Evolutionary conservation across 2,329 filamentous ascomycete species (phyloP).

Genomic region (Elsinoe necatrix): DNA sequence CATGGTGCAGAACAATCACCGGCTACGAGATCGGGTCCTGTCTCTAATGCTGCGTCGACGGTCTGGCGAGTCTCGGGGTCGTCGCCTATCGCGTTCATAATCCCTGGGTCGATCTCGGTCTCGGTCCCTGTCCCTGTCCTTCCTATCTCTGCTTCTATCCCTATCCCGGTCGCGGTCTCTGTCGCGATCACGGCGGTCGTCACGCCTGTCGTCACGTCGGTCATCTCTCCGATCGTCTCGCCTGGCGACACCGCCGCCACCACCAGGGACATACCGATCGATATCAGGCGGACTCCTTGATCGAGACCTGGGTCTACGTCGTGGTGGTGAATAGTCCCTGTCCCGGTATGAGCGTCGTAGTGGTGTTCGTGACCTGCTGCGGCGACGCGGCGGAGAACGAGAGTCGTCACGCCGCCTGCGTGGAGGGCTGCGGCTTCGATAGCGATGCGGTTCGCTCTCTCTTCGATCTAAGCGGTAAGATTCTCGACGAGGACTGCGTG

Average conservation of each 20-base stretch:
- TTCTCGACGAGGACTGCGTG: conserved; percentile 10
- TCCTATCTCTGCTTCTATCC: conserved; percentile 24
- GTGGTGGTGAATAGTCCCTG: conserved; percentile 21
- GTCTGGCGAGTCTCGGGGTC: conserved; percentile 15
- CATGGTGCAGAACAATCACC: neutral
- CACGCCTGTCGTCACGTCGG: conserved; percentile 16
- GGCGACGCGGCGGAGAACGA: conserved; percentile 1
- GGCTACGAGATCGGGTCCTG: conserved; percentile 11
- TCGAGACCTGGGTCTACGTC: conserved; percentile 19
- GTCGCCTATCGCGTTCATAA: conserved; percentile 32
- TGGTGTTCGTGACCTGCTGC: conserved; percentile 18
- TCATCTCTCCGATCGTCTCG: conserved; percentile 14
- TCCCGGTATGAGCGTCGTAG: conserved; percentile 22
- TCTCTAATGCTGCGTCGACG: conserved; percentile 3
- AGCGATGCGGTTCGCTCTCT: conserved; percentile 21
- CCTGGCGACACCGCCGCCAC: conserved; percentile 18
- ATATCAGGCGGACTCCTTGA: conserved; percentile 32
- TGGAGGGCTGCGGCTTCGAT: conserved; percentile 25
- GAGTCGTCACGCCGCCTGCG: conserved; percentile 18
- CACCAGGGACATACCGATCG: conserved; percentile 31
- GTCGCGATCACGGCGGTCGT: conserved; percentile 20
- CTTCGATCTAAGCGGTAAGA: conserved; percentile 17
- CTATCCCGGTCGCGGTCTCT: conserved; percentile 22
- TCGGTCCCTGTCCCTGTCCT: conserved; percentile 21
- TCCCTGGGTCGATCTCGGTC: conserved; percentile 31